Evolutionary conservation across 2,329 filamentous ascomycete species (phyloP).

Genomic region (Trichoderma sp.): DNA sequence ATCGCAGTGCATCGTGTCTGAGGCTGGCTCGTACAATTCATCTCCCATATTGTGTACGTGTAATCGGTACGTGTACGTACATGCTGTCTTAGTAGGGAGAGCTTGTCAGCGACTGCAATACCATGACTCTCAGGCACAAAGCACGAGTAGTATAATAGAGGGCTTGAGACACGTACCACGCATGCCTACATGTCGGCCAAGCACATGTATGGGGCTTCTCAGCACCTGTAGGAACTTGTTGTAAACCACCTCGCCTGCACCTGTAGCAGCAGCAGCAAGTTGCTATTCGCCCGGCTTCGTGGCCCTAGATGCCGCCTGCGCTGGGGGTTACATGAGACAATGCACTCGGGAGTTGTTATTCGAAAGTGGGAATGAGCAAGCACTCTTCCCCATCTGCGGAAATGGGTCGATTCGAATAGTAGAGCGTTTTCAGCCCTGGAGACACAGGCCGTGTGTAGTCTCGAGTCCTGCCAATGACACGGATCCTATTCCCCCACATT

Average conservation of each 20-base stretch:
- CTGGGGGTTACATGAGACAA: conserved; percentile 13
- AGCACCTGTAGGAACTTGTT: background rate
- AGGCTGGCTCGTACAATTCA: background rate
- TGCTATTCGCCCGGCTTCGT: conserved; percentile 1
- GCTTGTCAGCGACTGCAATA: conserved; percentile 7
- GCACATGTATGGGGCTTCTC: background rate
- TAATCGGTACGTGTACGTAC: background rate
- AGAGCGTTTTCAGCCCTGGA: background rate
- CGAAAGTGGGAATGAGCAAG: background rate
- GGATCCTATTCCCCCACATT: background rate
- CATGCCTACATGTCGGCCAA: background rate
- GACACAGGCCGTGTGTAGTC: background rate
- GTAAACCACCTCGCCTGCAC: background rate
- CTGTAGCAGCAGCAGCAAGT: background rate
- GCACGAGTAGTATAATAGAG: background rate
- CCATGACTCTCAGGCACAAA: background rate
- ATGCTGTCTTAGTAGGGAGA: background rate
- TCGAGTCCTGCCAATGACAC: conserved; percentile 1
- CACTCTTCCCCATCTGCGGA: background rate
- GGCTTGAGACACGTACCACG: background rate
- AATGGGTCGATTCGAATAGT: background rate
- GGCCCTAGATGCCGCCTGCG: conserved; percentile 6
- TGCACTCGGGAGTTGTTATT: background rate
- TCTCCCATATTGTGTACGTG: background rate
- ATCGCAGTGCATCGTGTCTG: background rate